phyloP scores from a whole-genome alignment of 257 asterid genomes.

The Echium plantagineum region DNA sequence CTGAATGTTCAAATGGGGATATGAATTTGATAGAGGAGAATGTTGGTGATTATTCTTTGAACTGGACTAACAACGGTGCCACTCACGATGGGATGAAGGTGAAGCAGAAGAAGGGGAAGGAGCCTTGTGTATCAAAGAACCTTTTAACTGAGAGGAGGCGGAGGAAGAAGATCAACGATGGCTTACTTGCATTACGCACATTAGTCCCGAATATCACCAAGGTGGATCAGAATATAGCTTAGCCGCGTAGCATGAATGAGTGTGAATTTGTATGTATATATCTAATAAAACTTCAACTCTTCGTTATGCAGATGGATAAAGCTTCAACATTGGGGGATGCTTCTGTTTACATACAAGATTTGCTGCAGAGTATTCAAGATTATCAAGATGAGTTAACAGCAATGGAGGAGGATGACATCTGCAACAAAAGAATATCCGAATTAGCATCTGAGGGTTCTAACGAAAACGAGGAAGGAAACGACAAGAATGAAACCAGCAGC shows the following conservation, averaged over 20 bases:
- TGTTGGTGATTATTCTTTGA: conserved; percentile 9
- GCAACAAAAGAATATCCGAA: conserved; percentile 11
- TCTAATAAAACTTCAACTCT: not conserved
- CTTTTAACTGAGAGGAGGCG: conserved; percentile 71
- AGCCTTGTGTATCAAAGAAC: conserved; percentile 63
- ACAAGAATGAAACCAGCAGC: not conserved
- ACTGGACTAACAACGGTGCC: conserved; percentile 1
- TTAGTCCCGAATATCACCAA: conserved; percentile 76
- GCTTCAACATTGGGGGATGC: conserved; percentile 57
- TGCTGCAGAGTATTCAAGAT: conserved; percentile 21
- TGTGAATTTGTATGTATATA: not conserved
- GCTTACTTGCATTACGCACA: conserved; percentile 59
- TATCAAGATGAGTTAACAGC: conserved; percentile 32
- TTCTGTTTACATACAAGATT: conserved; percentile 49
- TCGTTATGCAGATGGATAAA: conserved; percentile 54
- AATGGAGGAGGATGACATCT: conserved; percentile 22
- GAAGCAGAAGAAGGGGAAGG: conserved; percentile 26
- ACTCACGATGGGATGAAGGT: conserved; percentile 7
- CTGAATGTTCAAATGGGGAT: conserved; percentile 21
- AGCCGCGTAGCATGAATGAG: not conserved
- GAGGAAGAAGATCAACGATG: conserved; percentile 62
- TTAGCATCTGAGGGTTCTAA: conserved; percentile 10
- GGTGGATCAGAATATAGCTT: conserved; percentile 23
- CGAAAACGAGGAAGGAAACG: conserved; percentile 7
- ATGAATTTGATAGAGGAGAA: conserved; percentile 17